Evolutionary conservation across 2,329 filamentous ascomycete species (phyloP), one percentile per base, ranked within the genome.

Genomic region (Zopfia rhizophila): DNA sequence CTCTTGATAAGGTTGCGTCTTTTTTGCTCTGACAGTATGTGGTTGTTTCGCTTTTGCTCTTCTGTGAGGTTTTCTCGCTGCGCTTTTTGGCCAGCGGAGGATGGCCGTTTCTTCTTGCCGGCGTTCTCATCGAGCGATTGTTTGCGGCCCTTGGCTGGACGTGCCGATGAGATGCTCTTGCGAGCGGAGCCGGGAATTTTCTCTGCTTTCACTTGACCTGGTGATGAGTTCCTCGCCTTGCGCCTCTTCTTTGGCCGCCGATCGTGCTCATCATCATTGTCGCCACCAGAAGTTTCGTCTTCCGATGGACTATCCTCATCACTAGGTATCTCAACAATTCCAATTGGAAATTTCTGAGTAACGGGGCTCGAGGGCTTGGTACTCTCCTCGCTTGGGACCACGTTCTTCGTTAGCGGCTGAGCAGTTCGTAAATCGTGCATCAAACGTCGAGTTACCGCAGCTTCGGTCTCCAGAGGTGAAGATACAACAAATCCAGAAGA

Each of bases 1-100:
- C 89, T 82, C 64, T 91, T 88, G 61, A 93, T 93, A 33, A 91
- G 77, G 18, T 90, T 90, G 35, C 91, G 81, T 23, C 91, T 82
- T 71, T 94, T 95, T 73, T 96, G 90, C 66, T 95, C 91, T 39
- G 90, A 94, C 39, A 86, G 80, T 55, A 96, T 94, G 65, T 95
- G 90, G 58, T 96, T 96, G 61, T 86, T 87, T 32, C 90, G 81
- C 72, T 93, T 94, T 70, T 94, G 88, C 49, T 88, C 86, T 56
- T 93, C 89, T 0, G 85, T 83, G 3, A 94, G 68, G 53, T 87
- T 87, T 60, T 87, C 82, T 23, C 68, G 67, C 17, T 65, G 65
- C 6, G 58, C 36, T 39, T 65, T 69, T 27, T 63, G 59, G 4
- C 56, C 51, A 0, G 60, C 53, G 12, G 65, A 49, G 2, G 63